These are phyloP conservation scores for Peziza echinospora DNA, from an alignment of 495 filamentous ascomycete species.

Conservation along the genomic window DNA sequence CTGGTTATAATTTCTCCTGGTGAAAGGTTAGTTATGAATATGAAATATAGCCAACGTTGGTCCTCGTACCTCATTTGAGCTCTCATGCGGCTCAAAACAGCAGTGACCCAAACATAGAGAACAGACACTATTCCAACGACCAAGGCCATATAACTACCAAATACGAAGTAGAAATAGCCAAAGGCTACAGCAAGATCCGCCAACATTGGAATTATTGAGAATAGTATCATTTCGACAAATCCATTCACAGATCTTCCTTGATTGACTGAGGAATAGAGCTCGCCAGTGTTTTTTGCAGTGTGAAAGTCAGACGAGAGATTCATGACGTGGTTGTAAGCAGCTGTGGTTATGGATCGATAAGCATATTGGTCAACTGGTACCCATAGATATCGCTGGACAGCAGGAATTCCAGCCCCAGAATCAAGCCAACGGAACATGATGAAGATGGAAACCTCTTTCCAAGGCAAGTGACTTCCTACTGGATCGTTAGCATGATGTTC, in stretches of 20 bases:
- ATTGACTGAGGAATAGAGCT: constrained; percentile 43
- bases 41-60: constrained; percentile 4
- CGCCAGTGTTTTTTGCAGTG: constrained; percentile 47
- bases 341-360: constrained; percentile 35
- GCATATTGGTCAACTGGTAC: constrained; percentile 43
- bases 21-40: neutral
- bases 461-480: constrained; percentile 22
- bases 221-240: constrained; percentile 44
- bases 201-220: constrained; percentile 46
- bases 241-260: constrained; percentile 41
- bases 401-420: constrained; percentile 34
- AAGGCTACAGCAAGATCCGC: constrained; percentile 49
- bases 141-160: constrained; percentile 54
- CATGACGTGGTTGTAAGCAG: constrained; percentile 57
- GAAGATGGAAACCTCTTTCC: constrained; percentile 34
- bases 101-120: constrained; percentile 41
- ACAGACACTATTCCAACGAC: constrained; percentile 39
- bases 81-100: constrained; percentile 26
- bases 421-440: constrained; percentile 31
- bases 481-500: constrained; percentile 1
- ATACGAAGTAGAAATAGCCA: constrained; percentile 42
- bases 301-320: constrained; percentile 61
- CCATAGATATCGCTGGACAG: constrained; percentile 39
- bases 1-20: constrained; percentile 14
- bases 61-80: constrained; percentile 21